Evolutionary conservation across 2,329 filamentous ascomycete genomes (phyloP).

Genomic region (Nothophaeocryptopus gaeumannii): DNA sequence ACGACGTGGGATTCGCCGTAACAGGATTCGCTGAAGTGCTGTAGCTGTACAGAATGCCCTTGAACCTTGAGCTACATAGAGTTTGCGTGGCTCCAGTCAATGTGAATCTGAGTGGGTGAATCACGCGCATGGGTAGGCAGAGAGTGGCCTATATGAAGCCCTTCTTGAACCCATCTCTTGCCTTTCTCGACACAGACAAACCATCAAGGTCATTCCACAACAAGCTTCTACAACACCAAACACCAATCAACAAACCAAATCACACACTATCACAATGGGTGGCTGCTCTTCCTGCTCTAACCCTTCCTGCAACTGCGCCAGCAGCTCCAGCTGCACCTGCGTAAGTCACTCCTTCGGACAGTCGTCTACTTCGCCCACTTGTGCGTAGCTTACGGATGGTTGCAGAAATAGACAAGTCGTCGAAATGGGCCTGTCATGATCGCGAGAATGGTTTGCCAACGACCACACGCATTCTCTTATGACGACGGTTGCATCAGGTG

Average conservation of each 20-base stretch:
- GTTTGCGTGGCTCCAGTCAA: constrained; percentile 21
- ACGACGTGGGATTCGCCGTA: constrained; percentile 20
- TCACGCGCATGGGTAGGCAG: constrained; percentile 5
- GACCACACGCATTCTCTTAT: constrained; percentile 13
- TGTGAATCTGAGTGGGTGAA: constrained; percentile 12
- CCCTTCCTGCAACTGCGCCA: constrained; percentile 29
- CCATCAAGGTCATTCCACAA: constrained; percentile 24
- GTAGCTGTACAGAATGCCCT: constrained; percentile 14
- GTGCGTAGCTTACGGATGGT: neutral
- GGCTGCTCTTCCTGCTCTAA: constrained; percentile 32
- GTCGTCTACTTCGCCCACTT: neutral
- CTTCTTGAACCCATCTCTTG: constrained; percentile 16
- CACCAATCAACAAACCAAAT: constrained; percentile 17
- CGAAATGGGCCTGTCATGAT: constrained; percentile 11
- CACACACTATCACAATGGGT: constrained; percentile 31
- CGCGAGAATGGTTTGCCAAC: constrained; percentile 14
- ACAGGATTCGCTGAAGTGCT: constrained; percentile 11
- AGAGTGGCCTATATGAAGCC: constrained; percentile 20
- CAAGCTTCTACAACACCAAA: constrained; percentile 19
- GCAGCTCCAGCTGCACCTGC: constrained; percentile 32
- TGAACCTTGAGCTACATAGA: constrained; percentile 22
- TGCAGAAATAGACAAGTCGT: constrained; percentile 14
- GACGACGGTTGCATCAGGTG: constrained; percentile 16
- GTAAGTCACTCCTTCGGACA: constrained; percentile 20
- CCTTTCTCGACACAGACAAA: constrained; percentile 14